phyloP scores from a whole-genome alignment of 2,329 filamentous ascomycete species.

The Trichoderma atrobrunneum region DNA sequence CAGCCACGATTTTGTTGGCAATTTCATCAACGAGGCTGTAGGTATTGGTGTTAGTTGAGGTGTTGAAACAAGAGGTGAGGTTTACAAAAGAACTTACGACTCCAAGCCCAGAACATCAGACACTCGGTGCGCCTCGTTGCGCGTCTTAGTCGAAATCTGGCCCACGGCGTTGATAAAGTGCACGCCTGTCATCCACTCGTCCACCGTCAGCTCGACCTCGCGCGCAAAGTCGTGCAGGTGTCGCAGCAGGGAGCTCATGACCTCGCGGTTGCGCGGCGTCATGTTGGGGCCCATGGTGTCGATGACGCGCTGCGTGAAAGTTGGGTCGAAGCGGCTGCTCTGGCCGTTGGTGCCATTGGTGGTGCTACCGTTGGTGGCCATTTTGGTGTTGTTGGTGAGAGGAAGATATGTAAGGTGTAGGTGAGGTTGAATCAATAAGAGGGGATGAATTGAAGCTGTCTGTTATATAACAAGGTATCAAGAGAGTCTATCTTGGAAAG shows the following conservation, averaged over 20 bases:
- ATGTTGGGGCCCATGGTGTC: conserved; percentile 70
- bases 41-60: neutral
- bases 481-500: neutral
- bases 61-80: too few relatives aligned
- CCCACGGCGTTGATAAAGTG: conserved; percentile 73
- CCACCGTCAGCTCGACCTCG: conserved; percentile 71
- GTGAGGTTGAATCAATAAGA: neutral
- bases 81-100: conserved; percentile 49
- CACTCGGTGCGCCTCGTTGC: conserved; percentile 72
- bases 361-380: neutral
- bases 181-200: conserved; percentile 75
- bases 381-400: neutral
- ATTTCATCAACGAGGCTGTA: conserved; percentile 59
- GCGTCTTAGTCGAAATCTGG: conserved; percentile 62
- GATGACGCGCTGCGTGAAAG: conserved; percentile 72
- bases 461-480: neutral
- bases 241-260: conserved; percentile 62
- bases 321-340: conserved; percentile 62
- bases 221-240: conserved; percentile 78
- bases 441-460: too few relatives aligned
- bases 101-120: conserved; percentile 73
- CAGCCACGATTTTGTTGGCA: conserved; percentile 61
- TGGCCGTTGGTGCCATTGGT: conserved; percentile 4
- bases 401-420: neutral
- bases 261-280: conserved; percentile 59